Conservation (phyloP, 805 yeast species). For the Wickerhamomyces ciferrii region DNA sequence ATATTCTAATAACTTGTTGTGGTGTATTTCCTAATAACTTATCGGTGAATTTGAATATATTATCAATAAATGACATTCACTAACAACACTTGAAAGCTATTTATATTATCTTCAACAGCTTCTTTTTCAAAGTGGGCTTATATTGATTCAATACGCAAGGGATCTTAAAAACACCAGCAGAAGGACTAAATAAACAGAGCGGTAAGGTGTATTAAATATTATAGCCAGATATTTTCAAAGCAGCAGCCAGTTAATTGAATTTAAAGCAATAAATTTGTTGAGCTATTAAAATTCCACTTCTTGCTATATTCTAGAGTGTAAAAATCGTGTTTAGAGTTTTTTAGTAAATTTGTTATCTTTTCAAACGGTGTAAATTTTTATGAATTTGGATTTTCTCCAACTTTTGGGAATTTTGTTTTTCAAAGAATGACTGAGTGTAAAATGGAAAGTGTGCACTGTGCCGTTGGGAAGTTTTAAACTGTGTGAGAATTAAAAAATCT, state of each 20-base stretch:
- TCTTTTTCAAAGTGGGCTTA: no score
- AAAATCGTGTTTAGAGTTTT: no score
- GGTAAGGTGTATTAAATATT: no score
- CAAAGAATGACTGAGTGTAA: not conserved
- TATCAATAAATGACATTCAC: slow-evolving; percentile 5
- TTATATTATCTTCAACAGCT: not conserved
- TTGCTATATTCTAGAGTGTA: no score
- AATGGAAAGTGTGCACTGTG: not conserved
- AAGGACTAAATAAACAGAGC: no score
- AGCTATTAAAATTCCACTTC: no score
- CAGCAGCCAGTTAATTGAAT: not conserved
- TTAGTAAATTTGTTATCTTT: not conserved
- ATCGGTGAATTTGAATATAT: not conserved
- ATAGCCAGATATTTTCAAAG: no score
- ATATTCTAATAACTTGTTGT: not conserved
- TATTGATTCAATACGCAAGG: no score
- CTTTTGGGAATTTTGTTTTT: not conserved
- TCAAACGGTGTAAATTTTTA: not conserved
- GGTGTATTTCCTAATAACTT: not conserved
- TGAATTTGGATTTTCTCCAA: not conserved
- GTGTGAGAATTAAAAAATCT: no score
- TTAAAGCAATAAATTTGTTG: no score
- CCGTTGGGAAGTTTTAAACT: no score
- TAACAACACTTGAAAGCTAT: not conserved
- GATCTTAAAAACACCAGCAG: no score